These are phyloP conservation scores for Alternaria arbusti DNA, from an alignment of 2,329 filamentous ascomycete genomes.

Conservation along the genomic window DNA sequence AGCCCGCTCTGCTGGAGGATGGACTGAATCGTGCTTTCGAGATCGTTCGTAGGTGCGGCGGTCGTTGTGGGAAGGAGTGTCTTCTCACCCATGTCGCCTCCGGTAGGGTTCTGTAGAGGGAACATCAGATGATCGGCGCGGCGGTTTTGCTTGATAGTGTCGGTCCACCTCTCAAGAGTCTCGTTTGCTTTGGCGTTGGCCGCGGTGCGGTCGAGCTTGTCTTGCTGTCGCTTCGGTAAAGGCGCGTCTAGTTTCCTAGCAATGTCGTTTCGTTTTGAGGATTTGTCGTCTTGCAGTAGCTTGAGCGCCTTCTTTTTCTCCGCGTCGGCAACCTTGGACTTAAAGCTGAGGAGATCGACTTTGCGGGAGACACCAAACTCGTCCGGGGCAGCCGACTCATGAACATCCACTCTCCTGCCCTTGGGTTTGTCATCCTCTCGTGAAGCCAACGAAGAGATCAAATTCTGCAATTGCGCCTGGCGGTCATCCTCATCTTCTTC, in stretches of 20 bases:
- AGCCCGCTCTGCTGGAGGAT: slow-evolving; percentile 92
- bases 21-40: slow-evolving; percentile 83
- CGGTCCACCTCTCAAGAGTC: slow-evolving; percentile 87
- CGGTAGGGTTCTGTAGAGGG: slow-evolving; percentile 77
- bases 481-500: slow-evolving; percentile 58
- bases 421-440: slow-evolving; percentile 46
- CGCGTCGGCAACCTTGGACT: slow-evolving; percentile 75
- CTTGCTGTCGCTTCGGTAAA: slow-evolving; percentile 84
- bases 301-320: slow-evolving; percentile 81
- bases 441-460: slow-evolving; percentile 70
- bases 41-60: slow-evolving; percentile 73
- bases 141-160: slow-evolving; percentile 93
- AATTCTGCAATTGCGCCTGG: slow-evolving; percentile 69
- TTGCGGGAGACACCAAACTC: slow-evolving; percentile 69
- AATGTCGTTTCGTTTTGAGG: slow-evolving; percentile 61
- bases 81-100: slow-evolving; percentile 67
- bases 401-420: slow-evolving; percentile 50
- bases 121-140: slow-evolving; percentile 90
- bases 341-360: slow-evolving; percentile 76
- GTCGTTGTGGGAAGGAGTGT: slow-evolving; percentile 65
- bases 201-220: slow-evolving; percentile 77
- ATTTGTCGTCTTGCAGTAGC: slow-evolving; percentile 70
- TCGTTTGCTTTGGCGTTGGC: slow-evolving; percentile 93
- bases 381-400: slow-evolving; percentile 68
- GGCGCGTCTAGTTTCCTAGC: slow-evolving; percentile 80